Evolutionary conservation across 768 basidiomycete genomes (phyloP), one percentile per base, ranked within the genome.

Genomic region (Mycena venus): DNA sequence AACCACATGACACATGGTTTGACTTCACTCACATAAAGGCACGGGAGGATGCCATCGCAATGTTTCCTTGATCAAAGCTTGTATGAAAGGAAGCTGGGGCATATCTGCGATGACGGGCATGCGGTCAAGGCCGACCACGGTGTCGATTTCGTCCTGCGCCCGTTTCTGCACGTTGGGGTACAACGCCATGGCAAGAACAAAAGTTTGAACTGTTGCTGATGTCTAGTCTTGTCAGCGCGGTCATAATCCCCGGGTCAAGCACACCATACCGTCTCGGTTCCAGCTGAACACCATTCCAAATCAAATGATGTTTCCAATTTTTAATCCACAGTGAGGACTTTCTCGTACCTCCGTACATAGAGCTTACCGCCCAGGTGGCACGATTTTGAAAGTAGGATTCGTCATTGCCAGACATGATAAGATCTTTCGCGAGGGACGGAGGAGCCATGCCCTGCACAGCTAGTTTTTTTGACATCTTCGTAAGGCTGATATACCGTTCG

Each of bases 81-180:
- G 56, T 3, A 76, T 32, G 59, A 72, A 79, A 15, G 77, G 75
- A 8, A 78, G 71, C 9, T 70, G 6, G 19, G 73, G 31, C 19
- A 56, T 29, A 47, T 78, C 72, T 11, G 61, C 59, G 5, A 76
- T 51, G 15, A 29, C 29, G 2, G 63, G 63, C 49, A 65, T 49
- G 31, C 49, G 63, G 17, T 65, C 47, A 8, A 36, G n/a, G 15
- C 78, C 76, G 19, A 80, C 51, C 15, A 81, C 69, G 6, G 15
- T 21, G 63, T 81, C 75, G 4, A 80, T 31, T 59, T 82, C 79
- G 8, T 29, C 68, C 60, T 79, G 76, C 4, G 75, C 75, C 6
- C 40, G 34, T 25, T 53, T 68, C 67, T 78, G 77, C n/a, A 56
- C 49, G 2, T 75, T 58, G 1, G 80, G 79, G 53, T 77, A 32